Evolutionary conservation across 768 basidiomycete genomes (phyloP), one percentile per base, ranked within the genome.

Genomic region (Xerocomellus intermedius): DNA sequence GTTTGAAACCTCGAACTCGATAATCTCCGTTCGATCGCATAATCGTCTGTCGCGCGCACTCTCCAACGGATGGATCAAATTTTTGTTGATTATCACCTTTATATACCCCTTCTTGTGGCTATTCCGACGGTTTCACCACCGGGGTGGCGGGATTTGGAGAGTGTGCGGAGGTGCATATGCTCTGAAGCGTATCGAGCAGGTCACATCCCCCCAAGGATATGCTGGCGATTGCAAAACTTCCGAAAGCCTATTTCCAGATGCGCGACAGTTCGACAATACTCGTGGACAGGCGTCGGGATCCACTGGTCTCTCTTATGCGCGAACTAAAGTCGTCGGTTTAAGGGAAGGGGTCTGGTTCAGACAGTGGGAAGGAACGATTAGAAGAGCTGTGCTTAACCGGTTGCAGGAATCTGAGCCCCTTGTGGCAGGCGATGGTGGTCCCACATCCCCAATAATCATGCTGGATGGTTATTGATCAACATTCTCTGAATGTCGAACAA

Each of bases 91-190:
- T 62, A 74, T 92, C 53, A 76, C 85, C 13, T 69, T 91, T 55
- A 77, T 94, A 54, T 93, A 83, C 64, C 91, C 90, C 0, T 84
- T 91, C 68, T 78, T 93, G 57, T 93, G 89, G 90, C 70, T 93
- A 4, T 91, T 82, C 70, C 83, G 84, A 66, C 82, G 84, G 5
- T 87, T 88, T 69, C 78, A 85, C 61, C 64, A 75, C 6, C 74
- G 71, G 0, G 89, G 89, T 9, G 91, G 91, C 7, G 91, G 87
- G 0, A 72, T 74, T 12, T 93, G 91, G 91, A 75, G 79, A 59
- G 84, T 91, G 8, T 86, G 85, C 49, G 90, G 90, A 19, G 83
- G 83, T 14, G 88, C 86, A 12, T 91, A 89, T 64, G 78, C 86
- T n/a, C 72, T 91, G 42, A 88, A 86, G 67, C 76, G 77, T 21